Evolutionary conservation across 2,329 filamentous ascomycete genomes (phyloP), one percentile per base, ranked within the genome.

Genomic region (Lachnum nothofagi): DNA sequence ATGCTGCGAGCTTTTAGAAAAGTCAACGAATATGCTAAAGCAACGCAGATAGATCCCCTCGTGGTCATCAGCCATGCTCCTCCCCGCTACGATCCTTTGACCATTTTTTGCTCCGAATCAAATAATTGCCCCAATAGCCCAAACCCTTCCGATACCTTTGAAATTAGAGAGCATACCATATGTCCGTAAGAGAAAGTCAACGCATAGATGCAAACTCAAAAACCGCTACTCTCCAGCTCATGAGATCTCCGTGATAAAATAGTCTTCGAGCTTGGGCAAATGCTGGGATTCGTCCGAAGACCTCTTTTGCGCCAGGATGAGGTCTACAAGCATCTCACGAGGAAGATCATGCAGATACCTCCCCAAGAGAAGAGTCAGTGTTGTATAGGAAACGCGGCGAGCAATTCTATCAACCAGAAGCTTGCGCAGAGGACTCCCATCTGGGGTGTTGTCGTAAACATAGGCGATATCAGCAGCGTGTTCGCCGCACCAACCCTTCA

Each of bases 351-450:
- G n/a, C 5, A 19, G 14, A 5, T 19, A 19, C 5, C 17, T 37
- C 5, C 7, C 17, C 3, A 37, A 19, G 10, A 9, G 9, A 10
- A 19, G 10, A 10, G 34, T 17, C 4, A 37, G 34, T 19, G 34
- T 9, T 16, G 6, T 5, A 10, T 17, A 37, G n/a, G 34, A 17
- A 19, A 17, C 34, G 10, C 5, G 17, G 2, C 17, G 34, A 10
- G 34, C 17, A 20, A 37, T 37, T 16, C 38, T 29, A 37, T 45
- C 43, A 10, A 45, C 20, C 12, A 38, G 20, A 27, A 45, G 33
- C 12, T 33, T 37, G 16, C 43, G 20, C 5, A 45, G 22, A 16
- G 29, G 29, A 20, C 31, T 45, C 10, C 19, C 31, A 12, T 14
- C 29, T 9, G 17, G 17, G 17, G 43, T 45, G 14, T 23, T 19